phyloP scores from a whole-genome alignment of 2,329 filamentous ascomycete genomes.

The Calycina herbarum region DNA sequence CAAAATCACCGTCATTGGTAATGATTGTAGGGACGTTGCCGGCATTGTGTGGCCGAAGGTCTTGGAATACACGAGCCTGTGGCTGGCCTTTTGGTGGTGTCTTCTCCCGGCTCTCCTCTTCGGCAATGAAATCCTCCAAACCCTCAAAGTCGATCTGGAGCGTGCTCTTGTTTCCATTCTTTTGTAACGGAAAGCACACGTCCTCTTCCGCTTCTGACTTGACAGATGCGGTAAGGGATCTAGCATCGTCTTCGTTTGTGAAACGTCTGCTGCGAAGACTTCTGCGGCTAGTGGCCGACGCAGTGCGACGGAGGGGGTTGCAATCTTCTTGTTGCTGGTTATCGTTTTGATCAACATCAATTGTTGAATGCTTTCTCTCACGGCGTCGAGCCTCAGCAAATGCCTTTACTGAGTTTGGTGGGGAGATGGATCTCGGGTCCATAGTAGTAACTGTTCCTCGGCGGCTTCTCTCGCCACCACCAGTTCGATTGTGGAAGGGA shows the following conservation, averaged over 20 bases:
- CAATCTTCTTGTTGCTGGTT: slow-evolving; percentile 71
- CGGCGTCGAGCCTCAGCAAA: slow-evolving; percentile 89
- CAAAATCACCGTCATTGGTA: slow-evolving; percentile 57
- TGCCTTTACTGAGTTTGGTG: slow-evolving; percentile 95
- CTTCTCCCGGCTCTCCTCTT: slow-evolving; percentile 53
- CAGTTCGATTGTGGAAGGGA: slow-evolving; percentile 22
- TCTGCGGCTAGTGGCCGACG: slow-evolving; percentile 67
- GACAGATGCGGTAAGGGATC: slow-evolving; percentile 61
- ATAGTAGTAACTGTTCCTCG: slow-evolving; percentile 56
- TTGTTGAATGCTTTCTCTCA: slow-evolving; percentile 67
- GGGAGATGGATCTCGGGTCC: slow-evolving; percentile 72
- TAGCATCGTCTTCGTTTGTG: slow-evolving; percentile 61
- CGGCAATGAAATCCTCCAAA: slow-evolving; percentile 83
- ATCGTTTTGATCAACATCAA: slow-evolving; percentile 79
- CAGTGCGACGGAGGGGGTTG: slow-evolving; percentile 63
- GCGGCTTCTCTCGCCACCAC: slow-evolving; percentile 43
- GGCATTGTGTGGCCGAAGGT: slow-evolving; percentile 33
- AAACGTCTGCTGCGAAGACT: slow-evolving; percentile 57
- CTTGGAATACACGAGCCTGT: slow-evolving; percentile 35
- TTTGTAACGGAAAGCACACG: slow-evolving; percentile 79
- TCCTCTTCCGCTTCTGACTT: slow-evolving; percentile 76
- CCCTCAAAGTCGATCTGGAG: slow-evolving; percentile 91
- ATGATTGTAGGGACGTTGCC: slow-evolving; percentile 21
- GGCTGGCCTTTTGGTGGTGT: slow-evolving; percentile 35
- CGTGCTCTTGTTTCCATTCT: slow-evolving; percentile 69